These are phyloP conservation scores for Trichoderma hamatum DNA, from an alignment of 2,329 filamentous ascomycete species.

Conservation along the genomic window DNA sequence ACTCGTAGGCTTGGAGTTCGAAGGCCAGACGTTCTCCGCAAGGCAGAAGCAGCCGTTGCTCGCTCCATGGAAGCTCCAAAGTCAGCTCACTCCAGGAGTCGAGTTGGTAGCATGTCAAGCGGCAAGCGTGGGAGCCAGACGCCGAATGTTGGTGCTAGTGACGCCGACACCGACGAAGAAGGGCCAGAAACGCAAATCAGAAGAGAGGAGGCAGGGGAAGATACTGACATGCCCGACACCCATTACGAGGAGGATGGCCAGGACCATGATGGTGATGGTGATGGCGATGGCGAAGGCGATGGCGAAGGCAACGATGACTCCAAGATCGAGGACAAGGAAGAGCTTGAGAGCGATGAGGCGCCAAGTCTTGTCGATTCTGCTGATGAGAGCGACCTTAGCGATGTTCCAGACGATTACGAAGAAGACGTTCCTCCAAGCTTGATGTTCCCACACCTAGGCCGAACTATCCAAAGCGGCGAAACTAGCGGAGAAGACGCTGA, in stretches of 20 bases:
- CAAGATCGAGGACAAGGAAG: constrained; percentile 36
- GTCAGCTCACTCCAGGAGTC: constrained; percentile 48
- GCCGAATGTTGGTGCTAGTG: constrained; percentile 42
- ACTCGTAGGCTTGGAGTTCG: constrained; percentile 51
- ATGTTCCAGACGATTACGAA: constrained; percentile 62
- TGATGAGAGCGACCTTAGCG: constrained; percentile 70
- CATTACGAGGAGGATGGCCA: constrained; percentile 36
- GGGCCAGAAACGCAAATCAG: constrained; percentile 46
- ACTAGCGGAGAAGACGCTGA: constrained; percentile 43
- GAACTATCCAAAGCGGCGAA: constrained; percentile 36
- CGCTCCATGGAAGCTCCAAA: constrained; percentile 55
- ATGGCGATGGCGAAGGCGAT: no score
- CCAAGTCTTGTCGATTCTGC: constrained; percentile 67
- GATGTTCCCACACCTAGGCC: constrained; percentile 52
- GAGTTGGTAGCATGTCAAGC: constrained; percentile 56
- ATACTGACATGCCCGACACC: constrained; percentile 51
- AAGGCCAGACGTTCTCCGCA: constrained; percentile 61
- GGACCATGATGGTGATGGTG: constrained; percentile 39
- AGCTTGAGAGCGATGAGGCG: constrained; percentile 37
- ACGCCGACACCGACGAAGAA: constrained; percentile 46
- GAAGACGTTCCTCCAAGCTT: constrained; percentile 58
- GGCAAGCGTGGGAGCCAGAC: constrained; percentile 49
- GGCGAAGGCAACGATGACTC: constrained; percentile 37
- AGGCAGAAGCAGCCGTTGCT: constrained; percentile 61
- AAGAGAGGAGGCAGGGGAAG: constrained; percentile 42